phyloP scores from a whole-genome alignment of 2,329 filamentous ascomycete genomes.

The Neophaeococcomyces aloes region DNA sequence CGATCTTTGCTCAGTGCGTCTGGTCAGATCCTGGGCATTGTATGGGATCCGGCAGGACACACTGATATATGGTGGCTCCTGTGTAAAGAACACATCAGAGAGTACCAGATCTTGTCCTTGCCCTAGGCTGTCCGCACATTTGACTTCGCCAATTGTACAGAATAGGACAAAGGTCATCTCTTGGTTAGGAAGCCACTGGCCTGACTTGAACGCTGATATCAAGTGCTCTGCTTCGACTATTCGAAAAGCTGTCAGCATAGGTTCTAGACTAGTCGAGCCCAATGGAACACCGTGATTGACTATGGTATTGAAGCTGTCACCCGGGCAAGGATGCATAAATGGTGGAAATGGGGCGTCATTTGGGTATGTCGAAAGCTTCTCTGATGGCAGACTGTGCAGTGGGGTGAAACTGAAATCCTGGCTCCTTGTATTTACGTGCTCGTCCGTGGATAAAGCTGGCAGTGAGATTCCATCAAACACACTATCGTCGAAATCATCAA shows the following conservation, averaged over 20 bases:
- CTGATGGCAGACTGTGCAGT: no score
- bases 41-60: conserved; percentile 3
- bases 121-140: neutral
- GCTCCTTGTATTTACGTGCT: neutral
- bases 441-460: neutral
- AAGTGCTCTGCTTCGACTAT: neutral
- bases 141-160: conserved; percentile 1
- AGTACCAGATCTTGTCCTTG: conserved; percentile 6
- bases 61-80: conserved; percentile 10
- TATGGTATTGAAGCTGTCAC: neutral
- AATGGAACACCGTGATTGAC: neutral
- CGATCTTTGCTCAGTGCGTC: neutral
- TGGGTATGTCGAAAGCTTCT: neutral
- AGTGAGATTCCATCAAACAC: neutral
- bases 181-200: neutral
- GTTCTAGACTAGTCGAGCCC: neutral
- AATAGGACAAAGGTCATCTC: neutral
- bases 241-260: conserved; percentile 2
- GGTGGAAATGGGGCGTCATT: conserved; percentile 1
- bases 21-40: neutral
- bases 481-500: conserved; percentile 8
- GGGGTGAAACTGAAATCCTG: neutral
- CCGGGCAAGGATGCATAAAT: conserved; percentile 7
- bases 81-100: conserved; percentile 13
- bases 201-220: neutral